Percentiles rank a stretch among this genome's conserved stretches.
Conservation (phyloP, 495 filamentous ascomycete species). For the Penicillium crystallinum region DNA sequence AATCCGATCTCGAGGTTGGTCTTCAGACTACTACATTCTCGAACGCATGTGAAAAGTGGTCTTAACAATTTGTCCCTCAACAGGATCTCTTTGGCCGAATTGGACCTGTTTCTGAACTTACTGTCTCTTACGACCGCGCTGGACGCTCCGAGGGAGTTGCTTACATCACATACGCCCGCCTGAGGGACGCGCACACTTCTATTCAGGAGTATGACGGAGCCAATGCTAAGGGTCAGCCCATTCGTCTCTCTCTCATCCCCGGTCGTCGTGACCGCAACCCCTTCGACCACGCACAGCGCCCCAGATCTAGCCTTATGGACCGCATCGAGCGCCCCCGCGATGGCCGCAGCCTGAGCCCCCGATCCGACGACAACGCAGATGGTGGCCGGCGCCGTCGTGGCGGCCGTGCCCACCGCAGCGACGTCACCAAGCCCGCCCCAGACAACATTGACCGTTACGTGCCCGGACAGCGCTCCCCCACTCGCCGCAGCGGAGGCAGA, state of each 20-base stretch:
- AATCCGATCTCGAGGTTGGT: conserved; percentile 76
- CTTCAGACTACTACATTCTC: background rate
- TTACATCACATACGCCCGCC: conserved; percentile 71
- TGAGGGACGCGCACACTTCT: conserved; percentile 65
- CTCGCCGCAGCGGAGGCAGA: conserved; percentile 38
- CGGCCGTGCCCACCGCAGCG: conserved; percentile 49
- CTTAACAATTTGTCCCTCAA: background rate
- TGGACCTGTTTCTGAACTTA: conserved; percentile 63
- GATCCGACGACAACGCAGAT: conserved; percentile 26
- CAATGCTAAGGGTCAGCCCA: conserved; percentile 90
- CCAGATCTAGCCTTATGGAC: conserved; percentile 67
- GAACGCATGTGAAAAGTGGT: background rate
- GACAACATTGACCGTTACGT: conserved; percentile 81
- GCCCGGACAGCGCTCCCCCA: conserved; percentile 46
- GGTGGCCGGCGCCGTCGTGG: conserved; percentile 38
- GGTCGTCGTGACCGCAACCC: conserved; percentile 50
- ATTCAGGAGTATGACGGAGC: conserved; percentile 82
- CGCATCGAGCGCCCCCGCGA: conserved; percentile 53
- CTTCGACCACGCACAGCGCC: conserved; percentile 55
- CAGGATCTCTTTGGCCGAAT: conserved; percentile 80
- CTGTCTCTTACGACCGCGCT: conserved; percentile 80
- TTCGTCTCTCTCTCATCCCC: conserved; percentile 68
- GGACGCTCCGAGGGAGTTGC: conserved; percentile 86
- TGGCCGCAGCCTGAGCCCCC: conserved; percentile 39
- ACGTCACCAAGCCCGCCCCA: conserved; percentile 63